Conservation (phyloP, 768 basidiomycete genomes). For the Termitomyces sp. region DNA sequence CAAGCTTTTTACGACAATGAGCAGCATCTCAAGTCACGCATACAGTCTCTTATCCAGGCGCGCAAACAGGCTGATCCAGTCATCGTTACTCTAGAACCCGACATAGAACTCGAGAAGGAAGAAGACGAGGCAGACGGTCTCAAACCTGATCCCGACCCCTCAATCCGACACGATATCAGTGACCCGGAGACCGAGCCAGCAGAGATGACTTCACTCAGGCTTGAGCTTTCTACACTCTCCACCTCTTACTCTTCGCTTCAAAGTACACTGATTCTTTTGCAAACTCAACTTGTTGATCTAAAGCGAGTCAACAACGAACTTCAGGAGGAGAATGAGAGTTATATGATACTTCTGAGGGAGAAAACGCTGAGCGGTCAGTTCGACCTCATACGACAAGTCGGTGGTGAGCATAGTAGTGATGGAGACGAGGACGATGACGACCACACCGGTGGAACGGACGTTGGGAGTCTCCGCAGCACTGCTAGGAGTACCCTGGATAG, state of each 20-base stretch:
- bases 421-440: slow-evolving; percentile 35
- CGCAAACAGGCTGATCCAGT: slow-evolving; percentile 48
- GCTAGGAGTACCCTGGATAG: slow-evolving; percentile 55
- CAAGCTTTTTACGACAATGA: slow-evolving; percentile 92
- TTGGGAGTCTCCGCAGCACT: slow-evolving; percentile 51
- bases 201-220: slow-evolving; percentile 78
- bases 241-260: slow-evolving; percentile 82
- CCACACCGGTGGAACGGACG: slow-evolving; percentile 37
- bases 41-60: slow-evolving; percentile 69
- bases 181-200: slow-evolving; percentile 75
- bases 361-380: slow-evolving; percentile 88
- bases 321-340: slow-evolving; percentile 96
- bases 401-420: slow-evolving; percentile 31
- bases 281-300: slow-evolving; percentile 80
- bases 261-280: slow-evolving; percentile 78
- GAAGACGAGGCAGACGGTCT: slow-evolving; percentile 23
- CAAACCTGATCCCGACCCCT: slow-evolving; percentile 13
- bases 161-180: slow-evolving; percentile 41
- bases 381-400: slow-evolving; percentile 67
- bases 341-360: slow-evolving; percentile 90
- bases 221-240: slow-evolving; percentile 83
- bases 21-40: slow-evolving; percentile 87
- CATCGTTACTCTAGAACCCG: slow-evolving; percentile 30
- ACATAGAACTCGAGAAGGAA: slow-evolving; percentile 36
- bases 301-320: slow-evolving; percentile 83